A percentile compares a stretch with the other conserved stretches of the same genome.
phyloP scores from a whole-genome alignment of 768 basidiomycete genomes.

The Collybia nuda region DNA sequence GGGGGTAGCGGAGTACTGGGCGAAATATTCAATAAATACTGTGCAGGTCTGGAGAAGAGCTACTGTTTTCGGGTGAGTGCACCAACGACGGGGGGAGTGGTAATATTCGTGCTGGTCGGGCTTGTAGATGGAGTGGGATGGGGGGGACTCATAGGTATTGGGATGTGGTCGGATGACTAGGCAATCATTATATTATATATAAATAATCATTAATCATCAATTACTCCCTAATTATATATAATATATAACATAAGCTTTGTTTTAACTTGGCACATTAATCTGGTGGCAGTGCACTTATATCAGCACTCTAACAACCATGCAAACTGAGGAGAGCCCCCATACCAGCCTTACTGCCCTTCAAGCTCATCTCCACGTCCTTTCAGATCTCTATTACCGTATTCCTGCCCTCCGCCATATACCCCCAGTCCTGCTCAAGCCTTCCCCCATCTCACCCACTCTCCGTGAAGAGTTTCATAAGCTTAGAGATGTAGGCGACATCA shows the following conservation, averaged over 20 bases:
- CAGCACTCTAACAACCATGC: conserved; percentile 5
- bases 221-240: no score
- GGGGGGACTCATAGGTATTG: conserved; percentile 35
- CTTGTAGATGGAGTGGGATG: conserved; percentile 25
- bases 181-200: no score
- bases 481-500: conserved; percentile 43
- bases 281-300: no score
- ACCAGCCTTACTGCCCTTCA: conserved; percentile 27
- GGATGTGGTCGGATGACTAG: conserved; percentile 29
- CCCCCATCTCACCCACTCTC: conserved; percentile 18
- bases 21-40: conserved; percentile 4
- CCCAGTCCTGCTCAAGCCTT: conserved; percentile 38
- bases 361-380: conserved; percentile 44
- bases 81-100: conserved; percentile 18
- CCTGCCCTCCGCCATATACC: conserved; percentile 48
- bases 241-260: no score
- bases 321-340: conserved; percentile 21
- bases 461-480: conserved; percentile 45
- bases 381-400: conserved; percentile 43
- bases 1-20: not conserved
- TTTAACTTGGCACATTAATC: not conserved
- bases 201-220: no score
- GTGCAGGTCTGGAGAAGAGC: conserved; percentile 14
- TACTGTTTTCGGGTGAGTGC: conserved; percentile 26
- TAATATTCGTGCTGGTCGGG: conserved; percentile 40